Conservation (phyloP, 208 protist species). For the Vickermania ingenoplastis region DNA sequence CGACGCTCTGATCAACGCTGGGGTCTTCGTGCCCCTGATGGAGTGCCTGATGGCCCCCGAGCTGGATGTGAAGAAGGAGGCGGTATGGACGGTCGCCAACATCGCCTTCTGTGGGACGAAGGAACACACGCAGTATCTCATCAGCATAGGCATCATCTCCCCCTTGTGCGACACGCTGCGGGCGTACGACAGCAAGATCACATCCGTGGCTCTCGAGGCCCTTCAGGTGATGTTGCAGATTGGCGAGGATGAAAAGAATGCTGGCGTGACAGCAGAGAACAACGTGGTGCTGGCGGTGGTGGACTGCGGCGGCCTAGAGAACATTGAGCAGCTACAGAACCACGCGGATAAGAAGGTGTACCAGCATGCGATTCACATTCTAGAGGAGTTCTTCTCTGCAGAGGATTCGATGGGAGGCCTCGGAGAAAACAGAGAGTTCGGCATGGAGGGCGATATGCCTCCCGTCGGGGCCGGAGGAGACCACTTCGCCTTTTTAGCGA, state of each 20-base stretch:
- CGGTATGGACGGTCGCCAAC: conserved; percentile 97
- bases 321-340: conserved; percentile 91
- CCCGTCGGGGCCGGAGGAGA: background rate
- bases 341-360: conserved; percentile 94
- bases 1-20: conserved; percentile 80
- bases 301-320: conserved; percentile 90
- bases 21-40: conserved; percentile 91
- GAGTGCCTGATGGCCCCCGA: conserved; percentile 77
- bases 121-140: conserved; percentile 88
- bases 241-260: conserved; percentile 42
- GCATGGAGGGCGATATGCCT: conserved; percentile 5
- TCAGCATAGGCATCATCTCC: conserved; percentile 82
- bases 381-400: conserved; percentile 86
- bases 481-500: background rate
- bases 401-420: conserved; percentile 22
- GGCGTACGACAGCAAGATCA: conserved; percentile 84
- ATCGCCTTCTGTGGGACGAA: conserved; percentile 86
- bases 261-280: conserved; percentile 35
- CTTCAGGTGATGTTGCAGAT: conserved; percentile 93
- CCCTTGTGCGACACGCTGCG: conserved; percentile 91
- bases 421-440: conserved; percentile 1
- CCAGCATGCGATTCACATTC: conserved; percentile 87
- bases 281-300: conserved; percentile 73
- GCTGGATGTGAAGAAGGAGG: conserved; percentile 97
- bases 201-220: conserved; percentile 93